These are phyloP conservation scores for Endotrypanum monterogeii DNA, from an alignment of 208 protist species.

Conservation along the genomic window DNA sequence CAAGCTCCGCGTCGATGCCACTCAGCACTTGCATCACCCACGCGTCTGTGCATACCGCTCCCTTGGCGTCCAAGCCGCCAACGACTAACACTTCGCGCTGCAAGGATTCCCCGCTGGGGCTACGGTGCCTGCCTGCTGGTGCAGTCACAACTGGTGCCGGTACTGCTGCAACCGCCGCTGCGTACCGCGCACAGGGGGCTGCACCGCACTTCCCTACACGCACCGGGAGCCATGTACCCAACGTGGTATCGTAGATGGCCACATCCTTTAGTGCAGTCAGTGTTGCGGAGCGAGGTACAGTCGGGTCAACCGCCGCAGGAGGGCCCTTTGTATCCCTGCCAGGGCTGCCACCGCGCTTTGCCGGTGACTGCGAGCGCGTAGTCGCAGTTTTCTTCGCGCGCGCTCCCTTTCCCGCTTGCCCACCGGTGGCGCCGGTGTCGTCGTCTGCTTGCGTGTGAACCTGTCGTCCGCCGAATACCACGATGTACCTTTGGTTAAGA, in stretches of 20 bases:
- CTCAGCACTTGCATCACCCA: conserved; percentile 63
- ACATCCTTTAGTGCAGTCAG: conserved; percentile 42
- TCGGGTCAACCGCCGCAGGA: conserved; percentile 7
- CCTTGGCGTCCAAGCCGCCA: conserved; percentile 62
- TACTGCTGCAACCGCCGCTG: conserved; percentile 48
- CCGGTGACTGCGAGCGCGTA: conserved; percentile 8
- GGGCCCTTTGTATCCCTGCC: conserved; percentile 2
- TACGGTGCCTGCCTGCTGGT: not conserved
- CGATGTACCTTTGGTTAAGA: conserved; percentile 63
- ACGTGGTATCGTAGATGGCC: conserved; percentile 46
- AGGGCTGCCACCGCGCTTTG: conserved; percentile 12
- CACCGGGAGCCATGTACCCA: conserved; percentile 50
- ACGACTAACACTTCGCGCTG: conserved; percentile 66
- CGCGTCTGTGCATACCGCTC: conserved; percentile 54
- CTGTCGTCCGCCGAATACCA: conserved; percentile 68
- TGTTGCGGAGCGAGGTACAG: conserved; percentile 1
- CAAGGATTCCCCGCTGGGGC: conserved; percentile 19
- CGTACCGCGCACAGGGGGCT: conserved; percentile 45
- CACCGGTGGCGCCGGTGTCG: not conserved
- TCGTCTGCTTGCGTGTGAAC: conserved; percentile 25
- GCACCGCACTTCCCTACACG: conserved; percentile 41
- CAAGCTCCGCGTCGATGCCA: conserved; percentile 18
- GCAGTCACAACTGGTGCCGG: conserved; percentile 22
- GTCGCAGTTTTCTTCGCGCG: conserved; percentile 23
- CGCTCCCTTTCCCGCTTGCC: conserved; percentile 10